phyloP scores from a whole-genome alignment of 2,329 filamentous ascomycete genomes.

The Fusarium papillatum region DNA sequence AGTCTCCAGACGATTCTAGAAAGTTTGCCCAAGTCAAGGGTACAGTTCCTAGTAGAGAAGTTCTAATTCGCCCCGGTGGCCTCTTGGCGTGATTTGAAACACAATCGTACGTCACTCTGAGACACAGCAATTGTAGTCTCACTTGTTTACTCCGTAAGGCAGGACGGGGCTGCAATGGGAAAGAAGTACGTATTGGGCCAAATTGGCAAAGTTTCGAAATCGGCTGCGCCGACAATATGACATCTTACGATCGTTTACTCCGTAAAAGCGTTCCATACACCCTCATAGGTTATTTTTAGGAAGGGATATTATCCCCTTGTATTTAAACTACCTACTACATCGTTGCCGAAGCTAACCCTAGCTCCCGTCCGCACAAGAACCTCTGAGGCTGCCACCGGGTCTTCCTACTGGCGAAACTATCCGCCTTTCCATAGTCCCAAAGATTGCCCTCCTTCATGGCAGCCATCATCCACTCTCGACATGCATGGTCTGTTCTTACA shows the following conservation, averaged over 20 bases:
- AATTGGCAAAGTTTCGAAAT: too few species aligned
- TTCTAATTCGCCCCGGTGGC: background rate
- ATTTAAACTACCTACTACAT: background rate
- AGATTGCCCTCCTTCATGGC: conserved; percentile 20
- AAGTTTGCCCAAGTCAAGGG: background rate
- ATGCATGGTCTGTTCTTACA: conserved; percentile 23
- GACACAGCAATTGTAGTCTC: background rate
- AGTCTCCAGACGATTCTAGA: background rate
- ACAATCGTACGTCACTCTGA: background rate
- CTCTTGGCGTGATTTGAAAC: too few species aligned
- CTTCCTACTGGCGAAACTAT: background rate
- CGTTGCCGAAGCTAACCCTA: background rate
- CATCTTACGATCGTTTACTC: background rate
- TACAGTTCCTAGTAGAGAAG: background rate
- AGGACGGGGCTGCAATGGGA: too few species aligned
- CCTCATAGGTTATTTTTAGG: background rate
- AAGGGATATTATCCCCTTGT: background rate
- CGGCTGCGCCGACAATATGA: too few species aligned
- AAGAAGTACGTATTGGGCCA: too few species aligned
- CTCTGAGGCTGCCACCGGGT: background rate
- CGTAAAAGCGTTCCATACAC: too few species aligned
- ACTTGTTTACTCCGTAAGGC: background rate
- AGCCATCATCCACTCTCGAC: conserved; percentile 28
- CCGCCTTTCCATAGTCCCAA: conserved; percentile 9
- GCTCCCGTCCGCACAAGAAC: background rate